Evolutionary conservation across 495 filamentous ascomycete genomes (phyloP).

Genomic region (Aspergillus wentii): DNA sequence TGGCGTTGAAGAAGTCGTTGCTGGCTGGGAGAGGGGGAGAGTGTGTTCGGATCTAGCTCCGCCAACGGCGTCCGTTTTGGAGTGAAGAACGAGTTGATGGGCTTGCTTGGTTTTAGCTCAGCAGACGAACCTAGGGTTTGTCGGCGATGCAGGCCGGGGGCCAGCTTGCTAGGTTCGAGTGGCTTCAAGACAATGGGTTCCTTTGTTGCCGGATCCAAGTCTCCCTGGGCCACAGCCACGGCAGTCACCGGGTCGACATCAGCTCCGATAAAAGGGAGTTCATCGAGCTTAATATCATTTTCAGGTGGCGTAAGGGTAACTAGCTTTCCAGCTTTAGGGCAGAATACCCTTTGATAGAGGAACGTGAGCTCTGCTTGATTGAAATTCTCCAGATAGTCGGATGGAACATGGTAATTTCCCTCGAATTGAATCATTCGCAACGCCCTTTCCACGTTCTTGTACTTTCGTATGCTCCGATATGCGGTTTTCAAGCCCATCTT

Average conservation of each 20-base stretch:
- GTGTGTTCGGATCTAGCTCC: slow-evolving; percentile 82
- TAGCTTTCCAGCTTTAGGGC: slow-evolving; percentile 62
- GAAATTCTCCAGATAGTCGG: slow-evolving; percentile 73
- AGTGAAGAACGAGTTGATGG: slow-evolving; percentile 77
- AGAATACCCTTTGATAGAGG: slow-evolving; percentile 90
- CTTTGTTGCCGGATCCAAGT: slow-evolving; percentile 89
- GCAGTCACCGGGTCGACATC: slow-evolving; percentile 66
- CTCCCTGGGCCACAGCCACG: slow-evolving; percentile 70
- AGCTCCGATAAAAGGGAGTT: slow-evolving; percentile 74
- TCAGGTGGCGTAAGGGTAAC: slow-evolving; percentile 67
- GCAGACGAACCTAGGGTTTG: slow-evolving; percentile 41
- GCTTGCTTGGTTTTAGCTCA: slow-evolving; percentile 57
- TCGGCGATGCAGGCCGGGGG: slow-evolving; percentile 28
- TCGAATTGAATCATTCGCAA: slow-evolving; percentile 81
- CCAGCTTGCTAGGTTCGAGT: slow-evolving; percentile 15
- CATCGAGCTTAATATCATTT: slow-evolving; percentile 51
- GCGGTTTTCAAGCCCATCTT: slow-evolving; percentile 92
- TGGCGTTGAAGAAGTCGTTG: slow-evolving; percentile 53
- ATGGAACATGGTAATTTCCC: slow-evolving; percentile 72
- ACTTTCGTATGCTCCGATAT: slow-evolving; percentile 80
- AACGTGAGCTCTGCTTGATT: slow-evolving; percentile 87
- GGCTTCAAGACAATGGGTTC: slow-evolving; percentile 50
- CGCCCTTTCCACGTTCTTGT: slow-evolving; percentile 81
- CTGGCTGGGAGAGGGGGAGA: slow-evolving; percentile 67
- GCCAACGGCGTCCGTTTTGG: slow-evolving; percentile 71